Evolutionary conservation across 768 basidiomycete species (phyloP), one percentile per base, ranked within the genome.

Genomic region (Rhizopogon salebrosus): DNA sequence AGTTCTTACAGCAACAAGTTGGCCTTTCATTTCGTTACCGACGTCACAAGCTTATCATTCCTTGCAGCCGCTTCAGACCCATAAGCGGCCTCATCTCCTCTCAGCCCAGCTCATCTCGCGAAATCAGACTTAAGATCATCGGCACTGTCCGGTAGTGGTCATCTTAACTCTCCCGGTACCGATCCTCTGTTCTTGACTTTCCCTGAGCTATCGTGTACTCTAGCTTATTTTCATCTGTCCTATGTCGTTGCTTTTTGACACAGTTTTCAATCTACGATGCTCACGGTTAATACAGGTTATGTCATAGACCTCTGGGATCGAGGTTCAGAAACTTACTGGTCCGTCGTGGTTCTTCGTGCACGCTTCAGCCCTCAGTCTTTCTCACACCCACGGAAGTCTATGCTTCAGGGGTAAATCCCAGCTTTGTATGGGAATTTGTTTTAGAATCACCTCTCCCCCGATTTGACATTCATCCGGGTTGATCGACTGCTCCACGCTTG

Each of bases 381-480:
- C 43, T 23, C 54, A 53, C 52, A 41, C 48, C 41, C 48, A 54
- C 53, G 48, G 20, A 40, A 18, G 6, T 49, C 37, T 51, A 50
- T 23, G 49, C 29, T 23, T 42, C 45, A 46, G 29, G 46, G 45
- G 36, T 20, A 37, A 14, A 38, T 36, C 3, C 18, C 41, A 48
- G 41, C 34, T 41, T n/a, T 35, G 53, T 54, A 49, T 57, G 56
- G 42, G 56, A 57, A 57, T 41, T 23, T 24, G 10, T 24, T 41
- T n/a, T 55, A 26, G 48, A 57, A 54, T 54, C 29, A 6, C 24
- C 41, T 4, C 23, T 10, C 2, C 24, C 37, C 55, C 43, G 37
- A 57, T 57, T 57, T 54, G 56, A 29, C 46, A 38, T 43, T 35
- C 24, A 7, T 35, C 40, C 43, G 35, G 38, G 26, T n/a, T 36